phyloP scores from a whole-genome alignment of 495 filamentous ascomycete genomes.

The Cercophora scortea region DNA sequence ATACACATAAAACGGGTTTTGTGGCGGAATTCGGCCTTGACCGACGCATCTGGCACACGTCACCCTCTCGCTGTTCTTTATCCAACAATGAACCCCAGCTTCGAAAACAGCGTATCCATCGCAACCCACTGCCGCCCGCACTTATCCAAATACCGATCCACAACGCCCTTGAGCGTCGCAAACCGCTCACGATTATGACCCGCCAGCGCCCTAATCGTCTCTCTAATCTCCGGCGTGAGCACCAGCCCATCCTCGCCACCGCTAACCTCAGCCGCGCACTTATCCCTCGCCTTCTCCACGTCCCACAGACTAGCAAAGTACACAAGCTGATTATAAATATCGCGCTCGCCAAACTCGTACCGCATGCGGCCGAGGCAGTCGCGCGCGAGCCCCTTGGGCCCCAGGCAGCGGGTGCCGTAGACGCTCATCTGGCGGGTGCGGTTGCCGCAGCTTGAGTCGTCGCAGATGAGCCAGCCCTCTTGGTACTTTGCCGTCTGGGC shows the following conservation, averaged over 20 bases:
- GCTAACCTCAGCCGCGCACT: conserved; percentile 28
- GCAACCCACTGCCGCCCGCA: conserved; percentile 94
- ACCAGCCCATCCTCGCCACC: conserved; percentile 30
- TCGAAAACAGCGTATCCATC: conserved; percentile 82
- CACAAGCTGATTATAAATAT: conserved; percentile 86
- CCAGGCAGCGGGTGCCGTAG: conserved; percentile 82
- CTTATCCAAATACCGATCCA: conserved; percentile 82
- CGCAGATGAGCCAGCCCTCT: conserved; percentile 82
- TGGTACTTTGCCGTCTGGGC: conserved; percentile 76
- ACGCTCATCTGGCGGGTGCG: conserved; percentile 89
- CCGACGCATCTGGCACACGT: no score
- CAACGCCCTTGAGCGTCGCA: conserved; percentile 63
- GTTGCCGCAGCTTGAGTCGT: conserved; percentile 78
- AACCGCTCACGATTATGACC: conserved; percentile 76
- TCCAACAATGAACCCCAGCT: conserved; percentile 39
- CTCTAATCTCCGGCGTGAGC: conserved; percentile 26
- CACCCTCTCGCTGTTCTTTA: background rate
- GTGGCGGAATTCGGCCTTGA: no score
- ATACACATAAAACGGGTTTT: no score
- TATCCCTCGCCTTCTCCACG: conserved; percentile 67
- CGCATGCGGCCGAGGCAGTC: conserved; percentile 84
- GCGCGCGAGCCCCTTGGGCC: conserved; percentile 68
- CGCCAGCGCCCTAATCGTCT: conserved; percentile 61
- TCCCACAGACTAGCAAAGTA: conserved; percentile 85
- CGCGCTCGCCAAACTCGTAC: conserved; percentile 82